phyloP scores from a whole-genome alignment of 2,329 filamentous ascomycete species.

The Phyllachora maydis region DNA sequence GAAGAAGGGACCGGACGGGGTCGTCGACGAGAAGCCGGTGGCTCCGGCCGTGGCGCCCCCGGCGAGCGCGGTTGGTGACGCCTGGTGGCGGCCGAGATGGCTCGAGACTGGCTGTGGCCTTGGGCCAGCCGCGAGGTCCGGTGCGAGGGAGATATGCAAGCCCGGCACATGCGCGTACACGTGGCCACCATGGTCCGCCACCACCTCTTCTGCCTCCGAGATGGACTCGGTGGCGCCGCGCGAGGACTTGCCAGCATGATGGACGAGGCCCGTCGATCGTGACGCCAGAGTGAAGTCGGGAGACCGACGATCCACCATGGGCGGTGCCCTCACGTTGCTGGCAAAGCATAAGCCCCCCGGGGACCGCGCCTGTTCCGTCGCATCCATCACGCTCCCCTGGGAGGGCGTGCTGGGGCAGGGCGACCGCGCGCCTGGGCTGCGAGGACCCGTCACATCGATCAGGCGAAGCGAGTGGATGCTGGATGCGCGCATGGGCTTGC shows the following conservation, averaged over 20 bases:
- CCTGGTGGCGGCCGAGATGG: too few species aligned
- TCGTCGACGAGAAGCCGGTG: slow-evolving; percentile 11
- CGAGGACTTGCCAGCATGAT: slow-evolving; percentile 5
- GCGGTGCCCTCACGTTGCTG: slow-evolving; percentile 17
- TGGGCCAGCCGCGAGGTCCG: too few species aligned
- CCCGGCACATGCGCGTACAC: too few species aligned
- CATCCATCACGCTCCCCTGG: slow-evolving; percentile 24
- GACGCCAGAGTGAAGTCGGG: slow-evolving; percentile 6
- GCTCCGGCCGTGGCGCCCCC: too few species aligned
- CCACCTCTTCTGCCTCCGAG: slow-evolving; percentile 21
- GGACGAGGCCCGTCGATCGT: slow-evolving; percentile 2
- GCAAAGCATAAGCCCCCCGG: slow-evolving; percentile 18
- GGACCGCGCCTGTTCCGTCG: slow-evolving; percentile 16
- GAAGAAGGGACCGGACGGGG: slow-evolving; percentile 11
- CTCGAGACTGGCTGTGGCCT: too few species aligned
- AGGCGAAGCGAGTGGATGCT: slow-evolving; percentile 36
- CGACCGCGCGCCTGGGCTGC: slow-evolving; percentile 25
- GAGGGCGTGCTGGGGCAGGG: too few species aligned
- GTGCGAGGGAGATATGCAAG: too few species aligned
- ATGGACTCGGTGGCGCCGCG: slow-evolving; percentile 13
- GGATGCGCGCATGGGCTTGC: slow-evolving; percentile 20
- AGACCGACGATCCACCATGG: slow-evolving; percentile 17
- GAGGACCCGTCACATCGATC: slow-evolving; percentile 31
- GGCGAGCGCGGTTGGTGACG: too few species aligned
- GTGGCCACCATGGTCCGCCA: too few species aligned